A percentile compares a stretch with the other conserved stretches of the same genome.
These are phyloP conservation scores for Cryptococcus jaspeensis DNA, from an alignment of 1,284 basidiomycete species.

Conservation along the genomic window DNA sequence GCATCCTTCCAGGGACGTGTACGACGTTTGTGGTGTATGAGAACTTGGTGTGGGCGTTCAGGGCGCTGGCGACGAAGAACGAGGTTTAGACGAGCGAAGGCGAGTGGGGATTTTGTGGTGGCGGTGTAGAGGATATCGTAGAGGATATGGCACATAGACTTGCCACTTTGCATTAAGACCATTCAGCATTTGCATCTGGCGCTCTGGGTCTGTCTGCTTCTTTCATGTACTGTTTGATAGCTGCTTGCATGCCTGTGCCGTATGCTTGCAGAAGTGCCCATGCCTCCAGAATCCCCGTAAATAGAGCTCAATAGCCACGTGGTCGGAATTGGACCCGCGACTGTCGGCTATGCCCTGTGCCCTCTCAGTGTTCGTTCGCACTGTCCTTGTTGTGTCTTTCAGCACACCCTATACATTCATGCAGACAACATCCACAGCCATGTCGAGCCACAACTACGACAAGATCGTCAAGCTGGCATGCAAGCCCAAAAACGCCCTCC, in stretches of 20 bases:
- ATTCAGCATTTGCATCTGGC: neutral
- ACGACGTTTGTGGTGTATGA: constrained; percentile 99
- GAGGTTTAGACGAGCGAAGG: constrained; percentile 7
- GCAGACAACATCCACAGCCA: neutral
- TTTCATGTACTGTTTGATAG: neutral
- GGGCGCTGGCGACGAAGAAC: constrained; percentile 49
- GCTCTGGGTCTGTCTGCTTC: neutral
- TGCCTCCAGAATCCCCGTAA: too few species aligned
- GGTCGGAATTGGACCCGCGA: too few species aligned
- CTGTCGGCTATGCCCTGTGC: neutral
- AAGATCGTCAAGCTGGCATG: constrained; percentile 80
- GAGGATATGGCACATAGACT: neutral
- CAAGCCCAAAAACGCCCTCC: constrained; percentile 89
- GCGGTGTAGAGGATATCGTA: too few species aligned
- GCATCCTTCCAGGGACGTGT: constrained; percentile 94
- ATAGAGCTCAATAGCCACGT: too few species aligned
- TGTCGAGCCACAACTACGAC: constrained; percentile 35
- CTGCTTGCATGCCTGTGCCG: too few species aligned
- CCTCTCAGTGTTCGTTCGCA: too few species aligned
- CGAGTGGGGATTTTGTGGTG: too few species aligned
- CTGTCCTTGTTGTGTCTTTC: too few species aligned
- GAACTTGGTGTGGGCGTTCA: constrained; percentile 81
- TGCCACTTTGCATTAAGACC: neutral
- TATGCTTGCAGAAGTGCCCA: too few species aligned
- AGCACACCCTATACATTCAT: neutral